These are phyloP conservation scores for Pleurotus djamor DNA, from an alignment of 768 basidiomycete genomes.

Conservation along the genomic window DNA sequence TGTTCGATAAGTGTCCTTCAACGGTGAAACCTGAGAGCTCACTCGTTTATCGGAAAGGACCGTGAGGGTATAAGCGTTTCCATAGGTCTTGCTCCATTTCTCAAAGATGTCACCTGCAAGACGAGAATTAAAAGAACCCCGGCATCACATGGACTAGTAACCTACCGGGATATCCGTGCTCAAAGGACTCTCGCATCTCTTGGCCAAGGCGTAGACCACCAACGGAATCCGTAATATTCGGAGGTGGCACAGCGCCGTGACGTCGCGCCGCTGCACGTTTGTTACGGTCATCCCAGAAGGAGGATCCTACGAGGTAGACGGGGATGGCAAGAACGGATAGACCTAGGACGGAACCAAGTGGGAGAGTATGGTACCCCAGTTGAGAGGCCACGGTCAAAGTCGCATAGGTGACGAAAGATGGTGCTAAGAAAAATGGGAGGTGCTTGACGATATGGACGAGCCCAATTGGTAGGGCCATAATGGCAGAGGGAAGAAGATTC, in stretches of 20 bases:
- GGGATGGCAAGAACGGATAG: constrained; percentile 3
- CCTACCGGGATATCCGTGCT: constrained; percentile 31
- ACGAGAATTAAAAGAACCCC: not conserved
- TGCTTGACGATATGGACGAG: constrained; percentile 7
- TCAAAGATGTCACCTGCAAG: constrained; percentile 22
- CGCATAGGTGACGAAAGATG: constrained; percentile 5
- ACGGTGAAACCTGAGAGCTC: not conserved
- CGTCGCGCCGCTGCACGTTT: constrained; percentile 24
- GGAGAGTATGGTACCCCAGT: not conserved
- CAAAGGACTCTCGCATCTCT: constrained; percentile 16
- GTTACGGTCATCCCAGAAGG: constrained; percentile 13
- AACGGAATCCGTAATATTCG: constrained; percentile 21
- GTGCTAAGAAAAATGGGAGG: constrained; percentile 5
- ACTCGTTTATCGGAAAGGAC: constrained; percentile 28
- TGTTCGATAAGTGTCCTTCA: not conserved
- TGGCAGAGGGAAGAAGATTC: not conserved
- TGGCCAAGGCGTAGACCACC: constrained; percentile 17
- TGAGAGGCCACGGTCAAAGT: not conserved
- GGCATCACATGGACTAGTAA: not conserved
- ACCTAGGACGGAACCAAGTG: not conserved
- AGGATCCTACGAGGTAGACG: not conserved
- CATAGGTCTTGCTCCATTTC: constrained; percentile 22
- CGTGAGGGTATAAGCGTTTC: constrained; percentile 19
- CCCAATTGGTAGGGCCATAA: constrained; percentile 9
- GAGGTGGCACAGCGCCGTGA: constrained; percentile 28